A percentile compares a stretch with the other conserved stretches of the same genome.
These are phyloP conservation scores for Trichodelitschia bisporula DNA, from an alignment of 495 filamentous ascomycete species.

Conservation along the genomic window DNA sequence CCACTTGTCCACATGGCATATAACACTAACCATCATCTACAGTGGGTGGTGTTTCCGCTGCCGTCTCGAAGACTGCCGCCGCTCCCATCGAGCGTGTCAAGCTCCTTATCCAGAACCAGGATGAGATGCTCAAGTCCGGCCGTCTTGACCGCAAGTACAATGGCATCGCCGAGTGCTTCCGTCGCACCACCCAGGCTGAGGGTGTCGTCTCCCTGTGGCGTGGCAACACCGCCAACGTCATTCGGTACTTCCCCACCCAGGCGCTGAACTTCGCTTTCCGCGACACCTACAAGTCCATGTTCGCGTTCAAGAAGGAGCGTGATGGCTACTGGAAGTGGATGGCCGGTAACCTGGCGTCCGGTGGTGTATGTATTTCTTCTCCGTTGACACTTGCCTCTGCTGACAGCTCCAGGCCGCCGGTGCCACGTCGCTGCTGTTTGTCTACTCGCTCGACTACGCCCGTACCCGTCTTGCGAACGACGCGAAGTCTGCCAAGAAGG, in stretches of 20 bases:
- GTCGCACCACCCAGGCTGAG: conserved; percentile 62
- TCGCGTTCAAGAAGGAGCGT: conserved; percentile 98
- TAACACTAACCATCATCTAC: no score
- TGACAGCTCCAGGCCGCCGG: conserved; percentile 47
- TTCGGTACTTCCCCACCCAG: conserved; percentile 99
- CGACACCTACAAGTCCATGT: conserved; percentile 99
- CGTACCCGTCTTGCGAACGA: conserved; percentile 99
- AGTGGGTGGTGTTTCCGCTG: conserved; percentile 99
- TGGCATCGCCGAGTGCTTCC: conserved; percentile 89
- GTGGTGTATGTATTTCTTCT: conserved; percentile 59
- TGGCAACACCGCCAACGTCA: conserved; percentile 99
- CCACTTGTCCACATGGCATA: conserved; percentile 9
- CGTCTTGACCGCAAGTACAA: conserved; percentile 94
- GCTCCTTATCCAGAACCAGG: conserved; percentile 99
- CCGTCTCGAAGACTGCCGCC: conserved; percentile 98
- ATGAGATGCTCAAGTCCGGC: conserved; percentile 98
- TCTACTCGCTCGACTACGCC: conserved; percentile 99
- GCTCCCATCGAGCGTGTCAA: conserved; percentile 99
- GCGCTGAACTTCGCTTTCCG: conserved; percentile 99
- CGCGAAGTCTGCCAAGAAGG: conserved; percentile 85
- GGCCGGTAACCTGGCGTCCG: conserved; percentile 97
- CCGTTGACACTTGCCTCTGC: background rate
- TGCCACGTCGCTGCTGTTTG: conserved; percentile 99
- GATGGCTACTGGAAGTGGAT: conserved; percentile 99
- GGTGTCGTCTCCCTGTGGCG: conserved; percentile 77